Base-by-base conservation (phyloP, 768 basidiomycete species). In the Gymnopilus dilepis region DNA sequence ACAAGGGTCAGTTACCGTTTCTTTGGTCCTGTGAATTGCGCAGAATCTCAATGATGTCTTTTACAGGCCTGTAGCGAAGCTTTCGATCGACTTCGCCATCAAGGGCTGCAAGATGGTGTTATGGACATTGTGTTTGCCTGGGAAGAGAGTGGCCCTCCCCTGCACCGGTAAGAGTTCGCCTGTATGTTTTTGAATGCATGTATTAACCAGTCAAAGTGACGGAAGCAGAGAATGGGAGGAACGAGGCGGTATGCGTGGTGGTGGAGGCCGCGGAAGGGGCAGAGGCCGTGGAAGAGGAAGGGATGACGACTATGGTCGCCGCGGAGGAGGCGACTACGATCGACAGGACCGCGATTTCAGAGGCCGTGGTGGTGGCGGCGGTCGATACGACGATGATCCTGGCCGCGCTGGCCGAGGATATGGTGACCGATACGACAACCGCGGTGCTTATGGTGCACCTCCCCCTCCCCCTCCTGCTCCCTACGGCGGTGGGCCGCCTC, bases 121-220 rank as follows among this genome's bases (percentile, higher is more conserved):
- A 89, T 97, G 86, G 92, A 96, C 57, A 88, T 98, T 45, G 79
- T 85, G 0, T 93, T 91, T 65, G 90, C 90, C 31, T 97, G 93
- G 90, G 95, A 98, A 6, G 87, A 89, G 59, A 74, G 78, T 0
- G 78, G 82, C 40, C 82, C 84, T 41, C 82, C 84, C 42, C 78
- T 40, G 80, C 73, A 77, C 50, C 79, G 73, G 65, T 71, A 40
- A 24, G 64, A 21, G 24, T 33, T 8, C 26, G 38, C 34, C 33
- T 34, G 50, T 15, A 43, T 24, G 0, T 13, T 24, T 21, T 22
- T 33, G 31, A 6, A 9, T 26, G 30, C 22, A 38, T 40, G 33
- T 21, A 56, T 41, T 51, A 12, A 53, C 43, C 31, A 43, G 51
- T 47, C 6, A 51, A 21, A 78, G 76, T 60, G 80, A 78, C 4